Base-by-base conservation (phyloP, 2,329 filamentous ascomycete species). In the Colletotrichum euphorbiae region DNA sequence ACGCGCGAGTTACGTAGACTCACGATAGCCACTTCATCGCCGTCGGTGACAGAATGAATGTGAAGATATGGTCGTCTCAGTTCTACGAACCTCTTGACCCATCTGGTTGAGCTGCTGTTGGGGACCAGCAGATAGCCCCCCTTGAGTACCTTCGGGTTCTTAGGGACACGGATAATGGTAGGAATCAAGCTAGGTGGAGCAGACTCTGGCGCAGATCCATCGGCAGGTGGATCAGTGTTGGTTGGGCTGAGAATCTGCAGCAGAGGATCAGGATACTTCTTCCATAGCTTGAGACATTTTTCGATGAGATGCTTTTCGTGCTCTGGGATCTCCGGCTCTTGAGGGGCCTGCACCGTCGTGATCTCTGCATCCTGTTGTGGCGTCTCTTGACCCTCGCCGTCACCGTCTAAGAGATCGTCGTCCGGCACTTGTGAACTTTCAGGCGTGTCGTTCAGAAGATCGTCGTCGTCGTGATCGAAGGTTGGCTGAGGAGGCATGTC, bases 11-110 rank as follows among this genome's bases (percentile, higher is more conserved):
- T 97, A 40, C 91, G 89, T 62, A 99, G 84, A 76, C 95, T 97
- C 73, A 98, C 93, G 9, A 96, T 90, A 61, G 91, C 93, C 51
- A 98, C 87, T 79, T 98, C 95, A 73, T 98, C 96, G 17, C 95
- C 94, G 45, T 97, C 92, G 0, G 90, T 89, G 0, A 91, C 90
- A 24, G 89, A 92, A 80, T 98, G 93, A 40, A 99, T 88, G 78
- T 98, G 94, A 60, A 99, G 85, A 77, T 98, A 99, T 0, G 96
- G 96, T 59, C 92, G 87, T 36, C 96, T 89, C 31, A 99, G 87
- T 80, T 99, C 96, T 56, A 98, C 93, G 75, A 97, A 98, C 46
- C 95, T 90, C 73, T 94, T 93, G 31, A 96, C 87, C 96, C 96
- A 99, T 69, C 91, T 89, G 21, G 90, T 92, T 40, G 90, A 93